phyloP scores from a whole-genome alignment of 495 filamentous ascomycete genomes.

The Aspergillus biplanus region DNA sequence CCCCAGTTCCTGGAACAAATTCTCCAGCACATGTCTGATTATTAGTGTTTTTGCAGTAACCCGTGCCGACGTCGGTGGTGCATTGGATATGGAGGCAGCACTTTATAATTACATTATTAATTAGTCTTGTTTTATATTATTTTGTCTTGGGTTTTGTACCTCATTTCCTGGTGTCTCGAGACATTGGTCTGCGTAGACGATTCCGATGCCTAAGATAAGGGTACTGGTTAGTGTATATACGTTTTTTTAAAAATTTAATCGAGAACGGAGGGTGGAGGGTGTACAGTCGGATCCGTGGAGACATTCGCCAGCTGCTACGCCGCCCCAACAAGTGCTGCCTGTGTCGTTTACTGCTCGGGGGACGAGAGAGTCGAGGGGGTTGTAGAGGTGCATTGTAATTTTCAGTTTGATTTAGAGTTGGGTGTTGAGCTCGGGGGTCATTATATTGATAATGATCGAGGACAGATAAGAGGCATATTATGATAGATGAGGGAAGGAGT shows the following conservation, averaged over 20 bases:
- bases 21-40: conserved; percentile 15
- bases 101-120: not conserved
- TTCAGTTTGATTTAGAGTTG: not conserved
- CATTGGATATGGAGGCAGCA: conserved; percentile 13
- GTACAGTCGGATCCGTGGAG: conserved; percentile 2
- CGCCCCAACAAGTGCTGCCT: not conserved
- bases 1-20: conserved; percentile 5
- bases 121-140: not conserved
- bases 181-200: not conserved
- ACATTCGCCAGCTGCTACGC: conserved; percentile 12
- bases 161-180: not conserved
- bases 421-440: too few species aligned
- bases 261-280: not conserved
- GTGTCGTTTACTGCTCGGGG: conserved; percentile 4
- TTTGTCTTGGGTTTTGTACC: not conserved
- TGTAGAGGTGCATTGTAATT: conserved; percentile 8
- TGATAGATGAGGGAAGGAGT: too few species aligned
- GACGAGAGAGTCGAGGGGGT: conserved; percentile 4
- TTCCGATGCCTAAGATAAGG: not conserved
- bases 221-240: not conserved
- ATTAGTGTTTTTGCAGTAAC: conserved; percentile 10
- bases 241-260: not conserved
- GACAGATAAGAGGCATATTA: not conserved
- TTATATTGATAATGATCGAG: not conserved
- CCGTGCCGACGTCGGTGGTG: not conserved